Percentiles rank a stretch among this genome's conserved stretches.
These are phyloP conservation scores for Ceratocystiopsis brevicomis DNA, from an alignment of 2,329 filamentous ascomycete genomes.

Conservation along the genomic window DNA sequence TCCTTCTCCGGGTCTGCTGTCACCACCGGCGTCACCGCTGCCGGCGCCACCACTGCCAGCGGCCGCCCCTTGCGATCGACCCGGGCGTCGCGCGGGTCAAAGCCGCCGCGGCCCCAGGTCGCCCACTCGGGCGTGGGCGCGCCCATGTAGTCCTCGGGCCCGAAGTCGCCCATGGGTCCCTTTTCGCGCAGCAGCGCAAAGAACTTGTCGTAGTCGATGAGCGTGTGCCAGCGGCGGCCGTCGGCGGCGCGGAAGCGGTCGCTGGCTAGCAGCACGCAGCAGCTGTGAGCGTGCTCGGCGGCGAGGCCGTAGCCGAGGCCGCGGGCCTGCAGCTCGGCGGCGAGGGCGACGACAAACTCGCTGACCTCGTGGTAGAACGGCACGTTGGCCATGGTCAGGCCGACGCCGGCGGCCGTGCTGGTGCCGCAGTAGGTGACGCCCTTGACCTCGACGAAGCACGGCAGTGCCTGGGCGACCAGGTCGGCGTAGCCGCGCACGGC, in stretches of 20 bases:
- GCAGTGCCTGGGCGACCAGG: slow-evolving; percentile 68
- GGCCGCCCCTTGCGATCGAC: slow-evolving; percentile 72
- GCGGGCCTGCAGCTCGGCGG: slow-evolving; percentile 45
- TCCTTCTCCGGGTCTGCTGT: no score
- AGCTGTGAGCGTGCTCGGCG: slow-evolving; percentile 87
- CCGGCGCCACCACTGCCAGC: slow-evolving; percentile 22
- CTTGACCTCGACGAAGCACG: slow-evolving; percentile 89
- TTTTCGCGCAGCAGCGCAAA: slow-evolving; percentile 64
- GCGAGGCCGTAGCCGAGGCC: slow-evolving; percentile 77
- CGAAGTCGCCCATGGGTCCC: slow-evolving; percentile 48
- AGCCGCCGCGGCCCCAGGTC: slow-evolving; percentile 82
- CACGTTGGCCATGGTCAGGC: slow-evolving; percentile 91
- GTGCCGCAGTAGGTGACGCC: slow-evolving; percentile 95
- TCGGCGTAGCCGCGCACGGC: slow-evolving; percentile 81
- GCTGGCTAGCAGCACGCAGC: slow-evolving; percentile 74
- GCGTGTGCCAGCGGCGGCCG: slow-evolving; percentile 63
- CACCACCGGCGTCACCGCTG: no score
- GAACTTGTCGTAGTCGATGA: slow-evolving; percentile 80
- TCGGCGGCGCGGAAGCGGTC: slow-evolving; percentile 51
- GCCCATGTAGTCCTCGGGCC: slow-evolving; percentile 80
- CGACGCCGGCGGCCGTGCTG: slow-evolving; percentile 62
- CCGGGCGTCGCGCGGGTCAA: slow-evolving; percentile 74
- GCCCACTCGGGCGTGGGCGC: slow-evolving; percentile 81
- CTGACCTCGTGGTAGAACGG: slow-evolving; percentile 86
- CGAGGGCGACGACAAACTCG: slow-evolving; percentile 61